Base-by-base conservation (phyloP, 768 basidiomycete species). In the Naganishia vaughanmartiniae region DNA sequence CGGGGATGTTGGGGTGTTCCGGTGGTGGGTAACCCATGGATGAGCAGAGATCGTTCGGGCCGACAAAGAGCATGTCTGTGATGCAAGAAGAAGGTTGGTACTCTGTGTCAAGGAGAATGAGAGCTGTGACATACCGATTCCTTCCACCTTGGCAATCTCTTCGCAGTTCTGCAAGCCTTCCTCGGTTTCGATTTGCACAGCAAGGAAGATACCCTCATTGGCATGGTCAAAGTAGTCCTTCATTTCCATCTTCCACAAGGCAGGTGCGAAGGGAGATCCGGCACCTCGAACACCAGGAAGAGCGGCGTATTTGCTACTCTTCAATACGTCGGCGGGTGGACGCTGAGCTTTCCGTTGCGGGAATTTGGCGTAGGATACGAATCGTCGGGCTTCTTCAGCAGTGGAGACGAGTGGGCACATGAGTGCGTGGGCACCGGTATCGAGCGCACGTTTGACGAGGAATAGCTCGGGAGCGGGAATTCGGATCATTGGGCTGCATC, bases 181-280 rank as follows among this genome's bases (percentile, higher is more conserved):
- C 24, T 73, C 56, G 14, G 75, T 78, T 67, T 78, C 77, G 54
- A 78, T 78, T 31, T 78, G 77, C 2, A 78, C 73, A 24, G 73
- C 73, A 12, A 74, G 65, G 26, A 78, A 70, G 34, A 75, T 65
- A 48, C 71, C 69, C 57, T 70, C 63, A 45, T 75, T 75, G 14
- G 74, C 74, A 12, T 55, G 46, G 7, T 56, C 67, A 39, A 75
- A 31, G 58, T 75, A 75, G 26, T 75, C 74, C 34, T 46, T 58
- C 67, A 75, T 73, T n/a, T 60, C 65, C 56, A 71, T 70, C 21
- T 72, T 73, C 65, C 73, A 75, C 42, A 72, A 45, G 14, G 72
- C 70, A 2, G 76, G 73, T 2, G 76, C 73, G 33, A 75, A 73
- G 14, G 76, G 67, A 0, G 74, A 74, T 5, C 76, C 76, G 12